Evolutionary conservation across 2,329 filamentous ascomycete species (phyloP), one percentile per base, ranked within the genome.

Genomic region (Thermomyces lanuginosus): DNA sequence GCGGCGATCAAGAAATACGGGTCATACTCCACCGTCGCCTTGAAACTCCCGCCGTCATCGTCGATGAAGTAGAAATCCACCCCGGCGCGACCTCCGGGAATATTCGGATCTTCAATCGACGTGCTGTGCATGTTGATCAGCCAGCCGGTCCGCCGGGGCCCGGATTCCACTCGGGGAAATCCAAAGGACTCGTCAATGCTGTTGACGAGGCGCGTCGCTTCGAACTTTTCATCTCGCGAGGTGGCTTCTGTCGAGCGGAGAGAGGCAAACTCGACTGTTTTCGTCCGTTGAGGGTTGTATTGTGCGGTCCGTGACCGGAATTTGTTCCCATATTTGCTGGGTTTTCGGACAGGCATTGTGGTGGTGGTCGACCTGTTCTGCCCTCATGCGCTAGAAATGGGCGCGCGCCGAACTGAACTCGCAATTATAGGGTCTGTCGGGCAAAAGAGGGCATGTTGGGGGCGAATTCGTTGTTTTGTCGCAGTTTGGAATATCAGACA

Each of bases 41-140:
- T 98, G 66, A 98, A 98, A 4, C 78, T 86, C 25, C 75, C 71
- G 8, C 81, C 72, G 30, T 92, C 79, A 32, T 86, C 80, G 43
- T 84, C 80, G 33, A 98, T 76, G 55, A 98, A 98, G 61, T 93
- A 98, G 56, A 83, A 93, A 57, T 98, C 89, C 30, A 98, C 72
- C 6, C 81, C 89, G 1, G 89, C 78, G 37, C 82, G 73, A 19
- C 89, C 89, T 33, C 81, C 80, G 1, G 78, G 75, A 23, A 79
- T 67, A 40, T 81, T 79, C 9, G 84, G 69, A 48, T 95, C 86
- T 51, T 92, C 61, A 23, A 98, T 66, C 8, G 73, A 72, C 0
- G 89, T 95, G 20, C 83, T 74, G 49, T 92, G 81, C 59, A 95
- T 80, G 47, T 95, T 98, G 41, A 86, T 81, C 3, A 98, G 69